Conservation (phyloP, 805 yeast species). For the Candida tallmaniae region DNA sequence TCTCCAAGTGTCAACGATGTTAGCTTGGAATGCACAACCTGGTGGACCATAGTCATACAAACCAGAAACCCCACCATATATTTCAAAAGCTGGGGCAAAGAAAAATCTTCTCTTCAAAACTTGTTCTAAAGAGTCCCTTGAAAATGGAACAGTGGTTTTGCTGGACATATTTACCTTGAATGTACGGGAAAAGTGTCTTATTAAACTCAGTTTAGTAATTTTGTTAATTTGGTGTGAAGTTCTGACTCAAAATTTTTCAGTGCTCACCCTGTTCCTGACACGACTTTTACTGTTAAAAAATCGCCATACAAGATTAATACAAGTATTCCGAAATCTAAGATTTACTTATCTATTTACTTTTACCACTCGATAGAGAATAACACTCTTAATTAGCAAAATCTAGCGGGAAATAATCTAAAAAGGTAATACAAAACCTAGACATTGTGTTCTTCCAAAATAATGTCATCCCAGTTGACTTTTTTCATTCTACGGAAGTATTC, state of each 20-base stretch:
- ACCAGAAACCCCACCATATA: constrained; percentile 98
- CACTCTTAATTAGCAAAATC: too few relatives aligned
- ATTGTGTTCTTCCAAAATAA: constrained; percentile 8
- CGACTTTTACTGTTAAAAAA: not conserved
- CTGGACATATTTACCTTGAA: constrained; percentile 1
- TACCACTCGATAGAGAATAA: too few relatives aligned
- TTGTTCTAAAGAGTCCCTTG: constrained; percentile 85
- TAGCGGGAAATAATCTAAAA: too few relatives aligned
- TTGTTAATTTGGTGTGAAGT: not conserved
- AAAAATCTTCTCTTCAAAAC: constrained; percentile 93
- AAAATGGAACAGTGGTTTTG: constrained; percentile 43
- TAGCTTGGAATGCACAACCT: constrained; percentile 97
- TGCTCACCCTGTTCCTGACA: not conserved
- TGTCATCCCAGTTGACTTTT: constrained; percentile 23
- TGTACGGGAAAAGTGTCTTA: not conserved
- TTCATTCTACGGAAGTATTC: constrained; percentile 24
- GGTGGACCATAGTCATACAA: constrained; percentile 99
- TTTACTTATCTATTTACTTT: too few relatives aligned
- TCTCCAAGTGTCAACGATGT: constrained; percentile 92
- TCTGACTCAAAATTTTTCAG: constrained; percentile 1
- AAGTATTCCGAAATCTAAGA: not conserved
- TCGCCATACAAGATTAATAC: not conserved
- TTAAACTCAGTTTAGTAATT: not conserved
- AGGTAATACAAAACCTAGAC: too few relatives aligned
- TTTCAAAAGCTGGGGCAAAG: constrained; percentile 95